Percentiles rank a stretch among this genome's conserved stretches.
These are phyloP conservation scores for Oryza longistaminata DNA, from an alignment of 176 grass and related monocot species.

Conservation along the genomic window DNA sequence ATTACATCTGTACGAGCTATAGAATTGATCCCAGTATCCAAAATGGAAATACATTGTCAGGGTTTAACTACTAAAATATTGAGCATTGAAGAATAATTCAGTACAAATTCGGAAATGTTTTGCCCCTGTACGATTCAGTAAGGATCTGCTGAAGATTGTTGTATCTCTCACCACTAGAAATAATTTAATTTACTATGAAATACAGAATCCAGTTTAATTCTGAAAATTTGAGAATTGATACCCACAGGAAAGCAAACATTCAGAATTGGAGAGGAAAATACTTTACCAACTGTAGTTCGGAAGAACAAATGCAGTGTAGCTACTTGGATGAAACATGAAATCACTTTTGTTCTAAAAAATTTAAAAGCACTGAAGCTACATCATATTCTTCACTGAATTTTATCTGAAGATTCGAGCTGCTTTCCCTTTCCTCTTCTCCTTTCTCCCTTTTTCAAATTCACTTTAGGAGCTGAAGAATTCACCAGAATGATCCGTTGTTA, in stretches of 20 bases:
- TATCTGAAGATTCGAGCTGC: not conserved
- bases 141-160: not conserved
- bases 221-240: not conserved
- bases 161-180: not conserved
- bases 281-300: not conserved
- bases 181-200: not conserved
- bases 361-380: not conserved
- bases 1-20: not conserved
- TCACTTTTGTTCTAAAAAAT: not conserved
- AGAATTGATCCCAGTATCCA: not conserved
- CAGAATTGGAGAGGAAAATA: not conserved
- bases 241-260: not conserved
- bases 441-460: slow-evolving; percentile 4
- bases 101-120: not conserved
- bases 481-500: not conserved
- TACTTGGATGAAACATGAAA: not conserved
- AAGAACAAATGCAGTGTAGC: not conserved
- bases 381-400: not conserved
- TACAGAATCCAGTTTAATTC: not conserved
- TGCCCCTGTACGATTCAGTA: not conserved
- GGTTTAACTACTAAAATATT: not conserved
- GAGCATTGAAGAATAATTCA: not conserved
- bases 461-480: slow-evolving; percentile 26
- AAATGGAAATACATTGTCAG: not conserved
- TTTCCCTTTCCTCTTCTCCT: not conserved